Percentiles rank a stretch among this genome's conserved stretches.
These are phyloP conservation scores for Phaseolus coccineus DNA, from an alignment of 331 rosid genomes.

Conservation along the genomic window DNA sequence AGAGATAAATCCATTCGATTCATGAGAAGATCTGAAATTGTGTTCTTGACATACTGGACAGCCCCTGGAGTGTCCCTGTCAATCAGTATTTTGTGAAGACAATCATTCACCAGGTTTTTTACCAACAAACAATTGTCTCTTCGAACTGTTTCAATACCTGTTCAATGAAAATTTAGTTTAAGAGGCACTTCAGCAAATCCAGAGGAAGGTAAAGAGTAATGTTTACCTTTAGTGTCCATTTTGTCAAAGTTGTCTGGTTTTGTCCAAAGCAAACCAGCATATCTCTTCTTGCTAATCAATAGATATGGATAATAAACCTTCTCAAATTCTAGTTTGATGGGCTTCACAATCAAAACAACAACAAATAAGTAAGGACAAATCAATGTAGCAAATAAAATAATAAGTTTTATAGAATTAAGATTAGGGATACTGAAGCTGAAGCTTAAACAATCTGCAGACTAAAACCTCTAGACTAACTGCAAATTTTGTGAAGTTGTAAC, in stretches of 20 bases:
- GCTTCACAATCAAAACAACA: constrained; percentile 64
- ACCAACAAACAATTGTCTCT: constrained; percentile 98
- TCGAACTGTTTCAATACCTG: constrained; percentile 97
- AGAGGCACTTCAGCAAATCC: constrained; percentile 27
- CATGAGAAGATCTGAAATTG: constrained; percentile 97
- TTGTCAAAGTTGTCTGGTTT: constrained; percentile 78
- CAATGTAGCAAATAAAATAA: constrained; percentile 27
- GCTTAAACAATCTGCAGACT: constrained; percentile 6
- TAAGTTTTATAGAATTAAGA: constrained; percentile 12
- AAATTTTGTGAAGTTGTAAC: neutral
- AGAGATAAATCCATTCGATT: constrained; percentile 98
- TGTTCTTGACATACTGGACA: constrained; percentile 87
- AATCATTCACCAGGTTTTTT: constrained; percentile 90
- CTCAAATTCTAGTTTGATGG: constrained; percentile 97
- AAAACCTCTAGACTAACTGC: constrained; percentile 19
- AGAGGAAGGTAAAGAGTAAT: constrained; percentile 30
- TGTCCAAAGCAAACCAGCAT: constrained; percentile 97
- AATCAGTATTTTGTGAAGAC: constrained; percentile 87
- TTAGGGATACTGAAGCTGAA: constrained; percentile 7
- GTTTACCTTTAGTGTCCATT: constrained; percentile 97
- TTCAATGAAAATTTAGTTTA: constrained; percentile 37
- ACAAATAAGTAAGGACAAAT: constrained; percentile 25
- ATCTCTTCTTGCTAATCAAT: constrained; percentile 96
- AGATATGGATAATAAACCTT: constrained; percentile 94
- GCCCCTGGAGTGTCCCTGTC: constrained; percentile 94